Base-by-base conservation (phyloP, 2,329 filamentous ascomycete species). In the Rutstroemia sp. region DNA sequence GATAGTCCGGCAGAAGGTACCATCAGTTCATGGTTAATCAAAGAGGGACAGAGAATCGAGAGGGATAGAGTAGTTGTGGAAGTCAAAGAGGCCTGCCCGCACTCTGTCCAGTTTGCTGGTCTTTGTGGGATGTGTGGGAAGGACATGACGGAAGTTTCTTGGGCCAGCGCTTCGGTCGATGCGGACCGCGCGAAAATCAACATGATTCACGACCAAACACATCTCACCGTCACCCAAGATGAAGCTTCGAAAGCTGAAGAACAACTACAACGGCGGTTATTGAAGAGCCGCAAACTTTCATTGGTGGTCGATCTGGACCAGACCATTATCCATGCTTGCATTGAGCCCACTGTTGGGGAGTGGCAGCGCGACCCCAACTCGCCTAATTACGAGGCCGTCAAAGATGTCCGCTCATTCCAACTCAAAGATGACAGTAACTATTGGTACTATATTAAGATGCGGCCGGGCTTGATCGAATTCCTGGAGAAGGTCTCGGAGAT, bases 361-460 rank as follows among this genome's bases (percentile, higher is more conserved):
- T 99, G 94, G 94, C 89, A 95, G 76, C 80, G 83, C 50, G 92
- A 99, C 70, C 83, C 86, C 23, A 79, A 83, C 3, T 96, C 95
- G 64, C 91, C 94, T 17, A 99, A 99, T 66, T 85, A 96, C 70
- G 83, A 88, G 19, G 89, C 92, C 4, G 86, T 99, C 65, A 92
- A 91, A 70, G 87, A 96, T 60, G 92, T 99, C 41, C 80, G 83
- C 65, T 83, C 84, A 60, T 99, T 99, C 69, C 89, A 96, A 74
- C 81, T 99, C 42, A 80, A 86, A 45, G 92, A 99, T 61, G 91
- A 96, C 65, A 86, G 82, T 48, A 86, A 85, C n/a, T 92, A 87
- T 69, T 96, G 88, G 81, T 99, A 99, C 73, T 99, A 97, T 72
- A 95, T 99, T 76, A 99, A 99, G 75, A 84, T 96, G 74, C 89